Evolutionary conservation across 768 basidiomycete species (phyloP).

Genomic region (Gymnopilus junonius): DNA sequence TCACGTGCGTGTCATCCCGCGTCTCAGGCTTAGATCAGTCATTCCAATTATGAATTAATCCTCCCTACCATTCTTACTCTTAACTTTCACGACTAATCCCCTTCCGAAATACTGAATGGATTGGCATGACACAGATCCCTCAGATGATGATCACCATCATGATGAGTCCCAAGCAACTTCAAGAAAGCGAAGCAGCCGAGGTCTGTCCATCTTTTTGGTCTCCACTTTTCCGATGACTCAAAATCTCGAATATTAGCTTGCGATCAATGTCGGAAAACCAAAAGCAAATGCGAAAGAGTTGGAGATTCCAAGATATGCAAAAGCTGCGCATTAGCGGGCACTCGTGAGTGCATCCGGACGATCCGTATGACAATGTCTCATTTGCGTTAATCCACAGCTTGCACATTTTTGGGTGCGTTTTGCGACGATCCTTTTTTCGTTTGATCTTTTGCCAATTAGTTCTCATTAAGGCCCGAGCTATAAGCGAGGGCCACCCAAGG

Average conservation of each 20-base stretch:
- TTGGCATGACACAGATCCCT: slow-evolving; percentile 64
- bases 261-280: slow-evolving; percentile 87
- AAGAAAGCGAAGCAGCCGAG: slow-evolving; percentile 69
- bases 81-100: slow-evolving; percentile 21
- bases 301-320: slow-evolving; percentile 58
- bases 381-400: slow-evolving; percentile 43
- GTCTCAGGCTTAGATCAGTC: slow-evolving; percentile 24
- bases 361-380: slow-evolving; percentile 19
- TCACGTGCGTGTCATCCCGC: slow-evolving; percentile 33
- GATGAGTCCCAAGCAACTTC: slow-evolving; percentile 44
- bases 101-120: slow-evolving; percentile 41
- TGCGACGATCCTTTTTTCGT: not conserved
- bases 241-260: slow-evolving; percentile 55
- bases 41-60: slow-evolving; percentile 14
- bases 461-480: slow-evolving; percentile 65
- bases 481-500: slow-evolving; percentile 86
- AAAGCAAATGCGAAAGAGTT: slow-evolving; percentile 80
- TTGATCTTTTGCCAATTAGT: not conserved
- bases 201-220: slow-evolving; percentile 33
- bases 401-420: slow-evolving; percentile 66
- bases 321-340: slow-evolving; percentile 62
- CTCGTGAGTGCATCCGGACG: slow-evolving; percentile 39
- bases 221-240: slow-evolving; percentile 14
- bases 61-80: slow-evolving; percentile 18
- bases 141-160: slow-evolving; percentile 54